phyloP scores from a whole-genome alignment of 2,329 filamentous ascomycete genomes.

The Daldinia sp. region DNA sequence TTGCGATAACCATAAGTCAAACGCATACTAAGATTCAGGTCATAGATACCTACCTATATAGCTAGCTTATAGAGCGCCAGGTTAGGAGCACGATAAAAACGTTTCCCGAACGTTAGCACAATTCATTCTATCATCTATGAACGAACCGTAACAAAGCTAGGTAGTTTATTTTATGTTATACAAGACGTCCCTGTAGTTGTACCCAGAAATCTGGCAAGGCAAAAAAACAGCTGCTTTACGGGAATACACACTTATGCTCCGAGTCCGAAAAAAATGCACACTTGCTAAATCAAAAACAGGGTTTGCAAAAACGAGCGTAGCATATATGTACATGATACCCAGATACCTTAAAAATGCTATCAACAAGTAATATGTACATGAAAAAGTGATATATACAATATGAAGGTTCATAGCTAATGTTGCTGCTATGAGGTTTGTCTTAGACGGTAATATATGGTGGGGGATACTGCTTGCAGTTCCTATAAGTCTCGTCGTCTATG shows the following conservation, averaged over 20 bases:
- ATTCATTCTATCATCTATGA: neutral
- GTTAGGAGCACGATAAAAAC: neutral
- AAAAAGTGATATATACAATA: slow-evolving; percentile 37
- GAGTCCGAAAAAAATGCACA: neutral
- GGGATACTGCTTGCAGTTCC: slow-evolving; percentile 7
- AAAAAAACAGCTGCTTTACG: neutral
- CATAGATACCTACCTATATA: neutral
- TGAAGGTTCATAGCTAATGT: slow-evolving; percentile 13
- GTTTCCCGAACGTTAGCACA: neutral
- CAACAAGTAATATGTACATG: slow-evolving; percentile 33
- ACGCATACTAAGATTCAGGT: neutral
- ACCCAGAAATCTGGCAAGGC: too few species aligned
- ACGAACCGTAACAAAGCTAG: neutral
- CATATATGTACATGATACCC: slow-evolving; percentile 34
- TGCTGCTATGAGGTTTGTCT: slow-evolving; percentile 11
- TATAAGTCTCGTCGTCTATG: neutral
- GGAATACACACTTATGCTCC: neutral
- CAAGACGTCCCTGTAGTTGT: neutral
- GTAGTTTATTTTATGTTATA: neutral
- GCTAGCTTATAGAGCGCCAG: neutral
- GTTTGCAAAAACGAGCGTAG: slow-evolving; percentile 29
- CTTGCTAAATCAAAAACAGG: neutral
- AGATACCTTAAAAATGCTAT: slow-evolving; percentile 28
- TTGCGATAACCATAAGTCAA: neutral
- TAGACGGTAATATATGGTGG: neutral